Evolutionary conservation across 2,329 filamentous ascomycete species (phyloP), one percentile per base, ranked within the genome.

Genomic region (Phialophora macrospora): DNA sequence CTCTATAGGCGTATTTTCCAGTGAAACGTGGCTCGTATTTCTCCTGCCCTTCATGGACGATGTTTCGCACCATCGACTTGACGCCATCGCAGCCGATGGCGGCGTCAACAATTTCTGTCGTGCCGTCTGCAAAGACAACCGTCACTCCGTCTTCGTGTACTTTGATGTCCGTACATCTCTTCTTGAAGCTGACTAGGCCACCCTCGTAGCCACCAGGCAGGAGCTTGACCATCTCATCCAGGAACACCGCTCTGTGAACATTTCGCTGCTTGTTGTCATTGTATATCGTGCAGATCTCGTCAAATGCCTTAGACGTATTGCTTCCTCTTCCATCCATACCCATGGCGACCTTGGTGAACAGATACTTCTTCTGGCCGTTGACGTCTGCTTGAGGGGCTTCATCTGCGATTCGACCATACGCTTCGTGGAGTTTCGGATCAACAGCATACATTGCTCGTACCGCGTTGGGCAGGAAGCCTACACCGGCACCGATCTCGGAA

Each of bases 1-100:
- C 60, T 55, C 60, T 51, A 32, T 62, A 62, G 60, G 60, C 60
- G 32, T 62, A 62, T 48, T 62, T 62, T n/a, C 60, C 60, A 3
- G 60, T 62, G 24, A 62, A 62, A 14, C 32, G 49, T 14, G 60
- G 60, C 26, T 62, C 52, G 24, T 28, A 55, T 30, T 44, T 32
- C 52, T 55, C 49, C 34, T 46, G 34, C n/a, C 51, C 60, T 11
- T 51, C 51, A 9, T 55, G 60, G 6, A 62, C 24, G 11, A 55
- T 46, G 12, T 62, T 62, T 11, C 60, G 60, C 22, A 62, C 60
- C 7, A 22, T 24, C 14, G 60, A 62, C 38, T 62, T 62, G 14
- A 62, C 60, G 34, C 60, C 60, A 20, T 62, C 60, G 34, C 60
- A 62, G 26, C 60, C 60, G 44, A 62, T 30, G n/a, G 32, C 60